Evolutionary conservation across 495 filamentous ascomycete species (phyloP), one percentile per base, ranked within the genome.

Genomic region (Neurospora sp.): DNA sequence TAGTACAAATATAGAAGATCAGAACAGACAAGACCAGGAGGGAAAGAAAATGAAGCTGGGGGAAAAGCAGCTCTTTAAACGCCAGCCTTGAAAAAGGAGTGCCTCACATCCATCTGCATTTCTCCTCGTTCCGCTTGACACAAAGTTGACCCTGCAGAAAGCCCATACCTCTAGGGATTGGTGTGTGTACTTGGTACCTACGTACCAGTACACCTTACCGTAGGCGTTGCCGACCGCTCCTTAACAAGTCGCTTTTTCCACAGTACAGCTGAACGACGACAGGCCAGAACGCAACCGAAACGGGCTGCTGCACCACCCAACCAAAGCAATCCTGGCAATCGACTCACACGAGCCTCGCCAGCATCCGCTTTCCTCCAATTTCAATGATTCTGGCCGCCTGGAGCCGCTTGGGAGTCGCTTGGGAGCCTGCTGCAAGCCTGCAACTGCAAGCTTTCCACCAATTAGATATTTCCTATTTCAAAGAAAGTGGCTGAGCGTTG

Each of bases 401-500:
- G 48, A 59, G 48, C 48, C 48, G 20, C 48, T 27, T 61, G 27
- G 48, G 48, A 59, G 48, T 20, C 48, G 48, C 48, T 27, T 61
- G 27, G 27, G 53, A 61, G 53, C 27, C 53, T 61, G 53, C 14
- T 65, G 53, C 45, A 53, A 27, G 45, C 45, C 53, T 65, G 27
- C 27, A 35, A 65, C 27, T 2, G 53, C 14, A 35, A 35, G 5
- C 69, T 9, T 27, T 59, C 70, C 35, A 35, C 78, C 78, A 80
- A 80, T 78, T 72, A 76, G 8, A 9, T 7, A 4, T 10, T 1
- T 12, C 7, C 9, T 74, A 80, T 80, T 80, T 74, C 39, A 41
- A 80, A 80, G 68, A 71, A 70, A 31, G 78, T 78, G 78, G 78
- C 78, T 78, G 48, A 41, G 42, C 27, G 22, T 59, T 3, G 20